A percentile compares a stretch with the other conserved stretches of the same genome.
These are phyloP conservation scores for Colletotrichum sp. DNA, from an alignment of 2,329 filamentous ascomycete genomes.

Conservation along the genomic window DNA sequence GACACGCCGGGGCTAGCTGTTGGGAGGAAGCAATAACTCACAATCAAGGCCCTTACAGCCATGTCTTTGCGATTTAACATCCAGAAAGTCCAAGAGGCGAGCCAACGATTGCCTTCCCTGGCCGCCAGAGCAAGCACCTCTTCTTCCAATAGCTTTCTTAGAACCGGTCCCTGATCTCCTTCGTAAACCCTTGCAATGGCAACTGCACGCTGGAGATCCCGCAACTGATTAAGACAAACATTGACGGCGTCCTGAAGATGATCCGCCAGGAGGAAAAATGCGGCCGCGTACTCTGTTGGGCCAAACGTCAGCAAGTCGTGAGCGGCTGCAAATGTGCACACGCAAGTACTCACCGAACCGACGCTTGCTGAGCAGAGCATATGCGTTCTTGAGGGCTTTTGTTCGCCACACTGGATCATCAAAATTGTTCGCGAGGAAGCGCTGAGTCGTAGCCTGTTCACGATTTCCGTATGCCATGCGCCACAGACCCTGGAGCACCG, in stretches of 20 bases:
- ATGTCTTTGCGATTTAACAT: constrained; percentile 83
- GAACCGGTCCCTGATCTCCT: constrained; percentile 77
- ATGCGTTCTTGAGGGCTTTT: constrained; percentile 93
- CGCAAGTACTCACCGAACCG: constrained; percentile 69
- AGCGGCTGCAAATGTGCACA: not conserved
- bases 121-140: constrained; percentile 80
- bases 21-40: constrained; percentile 46
- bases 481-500: constrained; percentile 89
- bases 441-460: constrained; percentile 82
- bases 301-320: constrained; percentile 44
- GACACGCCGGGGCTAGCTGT: not conserved
- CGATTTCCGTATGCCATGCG: constrained; percentile 89
- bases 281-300: constrained; percentile 83
- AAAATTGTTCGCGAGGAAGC: constrained; percentile 90
- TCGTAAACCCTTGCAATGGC: constrained; percentile 88
- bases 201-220: constrained; percentile 88
- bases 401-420: constrained; percentile 85
- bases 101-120: constrained; percentile 86
- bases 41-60: constrained; percentile 82
- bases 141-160: constrained; percentile 78
- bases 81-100: constrained; percentile 95
- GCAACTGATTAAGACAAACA: constrained; percentile 84
- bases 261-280: constrained; percentile 92
- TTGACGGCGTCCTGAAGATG: constrained; percentile 84
- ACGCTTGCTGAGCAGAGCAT: constrained; percentile 88